Conservation (phyloP, 2,329 filamentous ascomycete genomes). For the Penicillium crustosum region DNA sequence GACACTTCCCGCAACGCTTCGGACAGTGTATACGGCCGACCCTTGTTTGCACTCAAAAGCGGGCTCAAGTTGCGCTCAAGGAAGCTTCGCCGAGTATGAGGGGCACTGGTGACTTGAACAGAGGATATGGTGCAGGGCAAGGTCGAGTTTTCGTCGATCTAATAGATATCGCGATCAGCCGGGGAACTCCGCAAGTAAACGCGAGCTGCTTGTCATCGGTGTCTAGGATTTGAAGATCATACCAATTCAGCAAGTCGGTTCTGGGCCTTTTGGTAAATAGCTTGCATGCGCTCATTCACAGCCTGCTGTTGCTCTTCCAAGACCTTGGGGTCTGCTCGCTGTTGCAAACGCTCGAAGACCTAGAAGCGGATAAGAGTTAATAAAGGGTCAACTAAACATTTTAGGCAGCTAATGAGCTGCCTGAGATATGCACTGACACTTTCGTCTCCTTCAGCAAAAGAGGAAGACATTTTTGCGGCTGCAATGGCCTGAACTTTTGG, state of each 20-base stretch:
- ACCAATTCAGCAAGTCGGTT: slow-evolving; percentile 65
- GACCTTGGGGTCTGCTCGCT: slow-evolving; percentile 59
- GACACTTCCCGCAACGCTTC: slow-evolving; percentile 75
- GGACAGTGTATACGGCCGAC: slow-evolving; percentile 71
- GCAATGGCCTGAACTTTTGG: slow-evolving; percentile 32
- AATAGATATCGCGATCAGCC: slow-evolving; percentile 17
- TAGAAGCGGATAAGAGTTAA: slow-evolving; percentile 19
- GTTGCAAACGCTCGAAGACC: slow-evolving; percentile 42
- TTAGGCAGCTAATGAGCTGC: neutral
- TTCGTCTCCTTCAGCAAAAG: slow-evolving; percentile 44
- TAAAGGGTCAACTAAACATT: slow-evolving; percentile 7
- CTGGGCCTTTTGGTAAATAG: slow-evolving; percentile 63
- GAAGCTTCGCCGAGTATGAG: slow-evolving; percentile 79
- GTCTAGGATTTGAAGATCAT: slow-evolving; percentile 25
- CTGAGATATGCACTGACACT: slow-evolving; percentile 31
- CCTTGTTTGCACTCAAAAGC: slow-evolving; percentile 67
- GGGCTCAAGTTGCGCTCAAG: slow-evolving; percentile 79
- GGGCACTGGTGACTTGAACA: slow-evolving; percentile 77
- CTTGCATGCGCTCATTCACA: slow-evolving; percentile 58
- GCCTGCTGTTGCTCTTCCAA: slow-evolving; percentile 61
- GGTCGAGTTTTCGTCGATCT: slow-evolving; percentile 80
- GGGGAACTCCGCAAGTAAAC: slow-evolving; percentile 10
- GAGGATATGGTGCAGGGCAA: slow-evolving; percentile 86
- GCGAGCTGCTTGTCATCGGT: neutral
- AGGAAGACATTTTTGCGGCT: slow-evolving; percentile 45